phyloP scores from a whole-genome alignment of 495 filamentous ascomycete species.

The Delitschia confertaspora region DNA sequence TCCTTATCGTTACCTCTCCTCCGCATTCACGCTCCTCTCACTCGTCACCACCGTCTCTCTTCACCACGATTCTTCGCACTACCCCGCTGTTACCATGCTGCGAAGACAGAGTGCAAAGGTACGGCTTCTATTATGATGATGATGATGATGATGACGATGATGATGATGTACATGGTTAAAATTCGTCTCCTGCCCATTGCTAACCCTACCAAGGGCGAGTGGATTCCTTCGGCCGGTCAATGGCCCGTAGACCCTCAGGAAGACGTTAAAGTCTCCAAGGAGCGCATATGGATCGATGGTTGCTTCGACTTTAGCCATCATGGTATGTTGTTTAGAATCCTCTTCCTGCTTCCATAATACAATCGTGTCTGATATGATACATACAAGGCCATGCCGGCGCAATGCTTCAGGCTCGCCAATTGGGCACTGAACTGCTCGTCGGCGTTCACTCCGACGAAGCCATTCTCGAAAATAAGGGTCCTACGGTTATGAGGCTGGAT shows the following conservation, averaged over 20 bases:
- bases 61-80: not conserved
- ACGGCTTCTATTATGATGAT: too few relatives aligned
- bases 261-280: slow-evolving; percentile 51
- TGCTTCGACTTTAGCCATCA: slow-evolving; percentile 99
- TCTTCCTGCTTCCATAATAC: not conserved
- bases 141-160: too few relatives aligned
- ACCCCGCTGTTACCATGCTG: slow-evolving; percentile 4
- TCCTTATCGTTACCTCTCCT: too few relatives aligned
- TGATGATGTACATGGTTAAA: too few relatives aligned
- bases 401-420: slow-evolving; percentile 81
- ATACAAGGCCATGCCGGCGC: slow-evolving; percentile 81
- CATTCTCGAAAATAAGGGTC: slow-evolving; percentile 93
- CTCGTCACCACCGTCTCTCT: not conserved
- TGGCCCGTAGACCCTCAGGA: slow-evolving; percentile 63
- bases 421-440: slow-evolving; percentile 79
- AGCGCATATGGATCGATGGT: slow-evolving; percentile 92
- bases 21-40: not conserved
- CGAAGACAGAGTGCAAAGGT: slow-evolving; percentile 25
- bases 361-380: not conserved
- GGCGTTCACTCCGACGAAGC: slow-evolving; percentile 92
- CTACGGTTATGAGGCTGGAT: slow-evolving; percentile 87
- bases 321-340: slow-evolving; percentile 45
- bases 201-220: slow-evolving; percentile 12
- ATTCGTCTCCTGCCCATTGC: too few relatives aligned
- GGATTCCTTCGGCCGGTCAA: slow-evolving; percentile 41